Base-by-base conservation (phyloP, 2,329 filamentous ascomycete genomes). In the Aphanocladium album region DNA sequence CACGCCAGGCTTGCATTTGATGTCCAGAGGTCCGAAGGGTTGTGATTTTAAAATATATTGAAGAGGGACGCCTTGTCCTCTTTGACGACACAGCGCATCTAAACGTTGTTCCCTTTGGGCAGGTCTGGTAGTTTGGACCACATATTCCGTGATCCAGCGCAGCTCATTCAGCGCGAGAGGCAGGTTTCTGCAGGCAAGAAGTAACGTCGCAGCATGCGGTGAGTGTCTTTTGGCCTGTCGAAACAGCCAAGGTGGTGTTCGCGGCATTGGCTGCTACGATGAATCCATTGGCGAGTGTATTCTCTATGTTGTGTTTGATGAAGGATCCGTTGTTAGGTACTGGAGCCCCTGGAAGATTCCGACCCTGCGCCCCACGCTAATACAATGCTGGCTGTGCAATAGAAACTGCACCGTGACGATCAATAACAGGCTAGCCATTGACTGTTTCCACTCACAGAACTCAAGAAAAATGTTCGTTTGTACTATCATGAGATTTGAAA, bases 41-140 rank as follows among this genome's bases (percentile, higher is more conserved):
- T 97, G 92, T 5, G 87, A 87, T 3, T 92, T 92, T 1, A 99
- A 77, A 23, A 98, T 81, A 71, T 98, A 98, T 72, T 98, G 95
- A 37, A 99, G 75, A 1, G 95, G 95, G 61, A 87, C 83, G 1
- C 91, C 91, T 9, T 71, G 73, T 9, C 81, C 78, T 37, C 86
- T 77, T 53, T 76, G 72, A 4, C 71, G 72, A 63, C 82, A 85
- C 7, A 87, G 71, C 1, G 68, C 63, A 8, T 72, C 64, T 2
- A 83, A 62, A 17, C 60, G 67, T 62, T 58, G 54, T 52, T 59
- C n/a, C 60, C 60, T 59, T 33, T 62, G 33, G 53, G 59, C 49
- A 46, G 54, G 41, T 33, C 53, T 16, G 56, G 59, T 62, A 16
- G 65, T 69, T 60, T 66, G 66, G 39, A 77, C 72, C 64, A 81